Evolutionary conservation across 805 yeast genomes (phyloP).

Genomic region (Candida koratica): DNA sequence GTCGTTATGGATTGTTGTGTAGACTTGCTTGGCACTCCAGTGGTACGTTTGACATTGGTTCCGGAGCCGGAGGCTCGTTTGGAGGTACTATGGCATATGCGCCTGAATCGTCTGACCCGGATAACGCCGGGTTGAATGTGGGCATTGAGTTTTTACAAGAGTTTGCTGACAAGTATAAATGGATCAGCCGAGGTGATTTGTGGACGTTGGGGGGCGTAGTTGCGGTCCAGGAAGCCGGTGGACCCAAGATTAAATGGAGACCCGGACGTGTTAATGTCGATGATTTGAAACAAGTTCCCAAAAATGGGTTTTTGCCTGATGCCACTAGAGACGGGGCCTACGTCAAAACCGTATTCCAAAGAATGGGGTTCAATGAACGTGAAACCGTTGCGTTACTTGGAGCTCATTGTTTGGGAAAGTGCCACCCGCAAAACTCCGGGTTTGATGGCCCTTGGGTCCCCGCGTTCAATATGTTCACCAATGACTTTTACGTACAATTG

Average conservation of each 20-base stretch:
- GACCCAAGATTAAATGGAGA: conserved; percentile 77
- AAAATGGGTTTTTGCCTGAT: conserved; percentile 70
- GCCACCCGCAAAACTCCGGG: conserved; percentile 36
- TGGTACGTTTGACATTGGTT: conserved; percentile 28
- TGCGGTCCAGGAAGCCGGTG: conserved; percentile 75
- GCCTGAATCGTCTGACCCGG: conserved; percentile 31
- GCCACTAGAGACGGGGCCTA: conserved; percentile 64
- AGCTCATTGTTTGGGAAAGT: conserved; percentile 40
- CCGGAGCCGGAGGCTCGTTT: conserved; percentile 33
- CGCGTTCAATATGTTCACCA: conserved; percentile 37
- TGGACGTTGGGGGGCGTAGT: conserved; percentile 77
- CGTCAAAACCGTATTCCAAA: conserved; percentile 56
- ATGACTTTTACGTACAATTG: conserved; percentile 36
- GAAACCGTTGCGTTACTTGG: conserved; percentile 42
- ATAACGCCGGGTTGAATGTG: conserved; percentile 60
- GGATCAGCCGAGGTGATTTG: conserved; percentile 77
- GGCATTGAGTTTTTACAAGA: conserved; percentile 57
- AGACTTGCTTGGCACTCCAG: conserved; percentile 40
- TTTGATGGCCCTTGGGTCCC: conserved; percentile 46
- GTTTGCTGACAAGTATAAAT: conserved; percentile 53
- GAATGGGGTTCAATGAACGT: conserved; percentile 45
- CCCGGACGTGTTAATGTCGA: conserved; percentile 70
- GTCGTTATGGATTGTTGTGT: conserved; percentile 33
- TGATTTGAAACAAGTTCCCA: conserved; percentile 50
- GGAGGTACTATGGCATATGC: conserved; percentile 36